These are phyloP conservation scores for Raddia guianensis DNA, from an alignment of 176 grass and related monocot species.

Conservation along the genomic window DNA sequence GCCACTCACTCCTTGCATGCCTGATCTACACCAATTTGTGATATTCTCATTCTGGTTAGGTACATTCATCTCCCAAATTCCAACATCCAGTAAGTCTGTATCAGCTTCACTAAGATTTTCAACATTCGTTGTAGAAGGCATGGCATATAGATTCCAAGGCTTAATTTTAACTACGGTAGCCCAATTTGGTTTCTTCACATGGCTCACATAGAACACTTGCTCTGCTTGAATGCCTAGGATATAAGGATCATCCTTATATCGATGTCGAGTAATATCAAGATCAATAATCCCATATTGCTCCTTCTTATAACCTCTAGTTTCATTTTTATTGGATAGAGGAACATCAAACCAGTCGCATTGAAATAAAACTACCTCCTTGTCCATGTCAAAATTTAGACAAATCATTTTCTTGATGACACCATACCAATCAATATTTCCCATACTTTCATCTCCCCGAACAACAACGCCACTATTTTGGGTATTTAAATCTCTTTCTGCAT, in stretches of 20 bases:
- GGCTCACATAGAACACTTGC: not conserved
- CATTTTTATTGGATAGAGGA: not conserved
- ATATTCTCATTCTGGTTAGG: not conserved
- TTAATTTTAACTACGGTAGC: not conserved
- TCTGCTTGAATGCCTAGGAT: not conserved
- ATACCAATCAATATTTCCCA: conserved; percentile 17
- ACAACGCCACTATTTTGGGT: conserved; percentile 9
- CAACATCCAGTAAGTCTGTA: not conserved
- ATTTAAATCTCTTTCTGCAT: not conserved
- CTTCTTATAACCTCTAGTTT: not conserved
- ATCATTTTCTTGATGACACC: conserved; percentile 11
- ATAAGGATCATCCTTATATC: not conserved
- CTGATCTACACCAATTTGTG: not conserved
- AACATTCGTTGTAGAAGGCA: not conserved
- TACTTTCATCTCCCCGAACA: not conserved
- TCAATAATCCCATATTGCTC: not conserved
- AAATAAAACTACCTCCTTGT: not conserved
- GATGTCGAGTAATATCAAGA: not conserved
- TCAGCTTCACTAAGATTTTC: not conserved
- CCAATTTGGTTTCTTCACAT: not conserved
- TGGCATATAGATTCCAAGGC: not conserved
- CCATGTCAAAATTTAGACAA: not conserved
- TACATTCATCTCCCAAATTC: too few species aligned
- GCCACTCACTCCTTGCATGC: not conserved
- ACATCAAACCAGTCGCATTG: conserved; percentile 15